Conservation (phyloP, 2,329 filamentous ascomycete species). For the Claviceps capensis region DNA sequence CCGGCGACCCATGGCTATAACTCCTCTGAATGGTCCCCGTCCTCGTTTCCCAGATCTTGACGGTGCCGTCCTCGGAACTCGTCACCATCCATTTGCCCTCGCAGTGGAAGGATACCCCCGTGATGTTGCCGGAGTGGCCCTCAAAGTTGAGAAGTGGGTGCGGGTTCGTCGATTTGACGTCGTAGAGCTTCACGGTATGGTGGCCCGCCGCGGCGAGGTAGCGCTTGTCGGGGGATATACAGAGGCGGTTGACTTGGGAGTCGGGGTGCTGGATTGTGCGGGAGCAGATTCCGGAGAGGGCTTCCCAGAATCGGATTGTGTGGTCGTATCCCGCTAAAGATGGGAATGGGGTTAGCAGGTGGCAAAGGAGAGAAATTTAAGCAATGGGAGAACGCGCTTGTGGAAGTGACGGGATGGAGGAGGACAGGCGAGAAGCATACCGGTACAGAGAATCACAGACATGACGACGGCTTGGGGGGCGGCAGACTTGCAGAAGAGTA, state of each 20-base stretch:
- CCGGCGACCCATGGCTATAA: conserved; percentile 77
- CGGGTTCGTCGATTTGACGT: conserved; percentile 96
- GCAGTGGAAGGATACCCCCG: conserved; percentile 93
- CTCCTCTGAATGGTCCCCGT: conserved; percentile 79
- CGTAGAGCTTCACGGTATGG: conserved; percentile 90
- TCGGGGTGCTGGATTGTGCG: conserved; percentile 96
- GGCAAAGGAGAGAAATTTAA: neutral
- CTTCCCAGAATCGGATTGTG: conserved; percentile 82
- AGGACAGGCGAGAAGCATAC: conserved; percentile 22
- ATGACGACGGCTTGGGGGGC: conserved; percentile 20
- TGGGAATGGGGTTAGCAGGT: conserved; percentile 10
- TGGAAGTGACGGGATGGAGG: neutral
- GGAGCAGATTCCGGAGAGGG: conserved; percentile 91
- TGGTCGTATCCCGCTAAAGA: conserved; percentile 45
- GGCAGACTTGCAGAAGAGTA: neutral
- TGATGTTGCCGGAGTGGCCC: conserved; percentile 91
- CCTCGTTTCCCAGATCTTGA: conserved; percentile 94
- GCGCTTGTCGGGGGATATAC: conserved; percentile 95
- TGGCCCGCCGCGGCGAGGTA: conserved; percentile 73
- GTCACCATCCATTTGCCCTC: conserved; percentile 99
- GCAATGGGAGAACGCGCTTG: neutral
- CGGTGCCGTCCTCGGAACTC: conserved; percentile 87
- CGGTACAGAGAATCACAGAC: conserved; percentile 51
- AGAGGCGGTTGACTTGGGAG: conserved; percentile 95
- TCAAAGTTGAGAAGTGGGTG: conserved; percentile 89